These are phyloP conservation scores for Sporothrix luriei DNA, from an alignment of 2,329 filamentous ascomycete genomes.

Conservation along the genomic window DNA sequence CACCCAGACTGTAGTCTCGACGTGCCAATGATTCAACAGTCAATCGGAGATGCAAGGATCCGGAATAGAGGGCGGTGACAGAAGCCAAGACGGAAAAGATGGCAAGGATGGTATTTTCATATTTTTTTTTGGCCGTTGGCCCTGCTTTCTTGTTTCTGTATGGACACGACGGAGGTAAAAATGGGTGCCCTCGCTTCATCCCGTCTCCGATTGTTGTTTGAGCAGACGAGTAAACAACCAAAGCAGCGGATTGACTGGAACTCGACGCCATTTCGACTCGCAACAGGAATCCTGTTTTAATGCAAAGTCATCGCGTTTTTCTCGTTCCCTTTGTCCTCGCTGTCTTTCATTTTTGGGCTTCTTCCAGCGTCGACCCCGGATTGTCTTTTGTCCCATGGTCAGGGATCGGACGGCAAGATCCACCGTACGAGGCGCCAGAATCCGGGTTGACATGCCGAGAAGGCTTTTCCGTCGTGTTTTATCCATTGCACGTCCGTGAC, in stretches of 20 bases:
- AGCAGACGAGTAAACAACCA: neutral
- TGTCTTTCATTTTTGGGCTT: no score
- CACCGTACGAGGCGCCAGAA: neutral
- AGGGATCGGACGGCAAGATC: neutral
- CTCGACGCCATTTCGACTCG: no score
- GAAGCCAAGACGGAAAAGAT: slow-evolving; percentile 16
- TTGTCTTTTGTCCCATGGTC: no score
- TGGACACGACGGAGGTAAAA: neutral
- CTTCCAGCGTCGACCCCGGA: no score
- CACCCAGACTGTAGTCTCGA: neutral
- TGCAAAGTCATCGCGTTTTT: neutral
- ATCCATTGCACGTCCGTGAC: neutral
- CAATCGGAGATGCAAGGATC: neutral
- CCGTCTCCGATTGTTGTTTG: slow-evolving; percentile 1
- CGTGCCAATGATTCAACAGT: neutral
- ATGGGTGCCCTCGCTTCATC: slow-evolving; percentile 3
- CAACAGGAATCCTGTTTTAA: no score
- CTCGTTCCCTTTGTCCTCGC: neutral
- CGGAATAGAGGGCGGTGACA: neutral
- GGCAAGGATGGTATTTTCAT: neutral
- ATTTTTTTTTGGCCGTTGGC: neutral
- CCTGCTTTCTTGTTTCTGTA: neutral
- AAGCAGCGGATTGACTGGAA: neutral
- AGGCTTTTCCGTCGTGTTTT: neutral
- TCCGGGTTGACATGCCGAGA: slow-evolving; percentile 14